A percentile compares a stretch with the other conserved stretches of the same genome.
Evolutionary conservation across 495 filamentous ascomycete species (phyloP).

Genomic region (Aspergillus mulundensis): DNA sequence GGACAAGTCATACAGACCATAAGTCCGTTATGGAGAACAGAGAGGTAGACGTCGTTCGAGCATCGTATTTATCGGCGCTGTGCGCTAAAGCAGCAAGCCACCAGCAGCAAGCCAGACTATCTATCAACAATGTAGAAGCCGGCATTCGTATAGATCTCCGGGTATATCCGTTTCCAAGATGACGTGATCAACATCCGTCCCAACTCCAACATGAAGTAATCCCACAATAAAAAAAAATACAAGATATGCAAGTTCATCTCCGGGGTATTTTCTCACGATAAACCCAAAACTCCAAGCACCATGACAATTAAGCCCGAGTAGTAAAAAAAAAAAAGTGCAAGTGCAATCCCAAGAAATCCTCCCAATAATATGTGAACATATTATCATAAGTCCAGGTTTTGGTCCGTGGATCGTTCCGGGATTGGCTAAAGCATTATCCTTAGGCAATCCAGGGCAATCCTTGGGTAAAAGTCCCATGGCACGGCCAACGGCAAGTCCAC

Average conservation of each 20-base stretch:
- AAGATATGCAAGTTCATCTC: constrained; percentile 2
- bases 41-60: neutral
- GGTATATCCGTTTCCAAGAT: constrained; percentile 1
- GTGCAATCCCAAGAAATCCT: neutral
- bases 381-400: neutral
- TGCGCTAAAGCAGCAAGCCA: neutral
- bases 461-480: neutral
- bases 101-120: neutral
- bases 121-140: neutral
- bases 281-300: neutral
- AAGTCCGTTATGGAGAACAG: neutral
- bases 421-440: neutral
- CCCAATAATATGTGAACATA: neutral
- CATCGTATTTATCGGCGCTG: neutral
- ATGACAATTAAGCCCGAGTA: neutral
- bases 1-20: too few relatives aligned
- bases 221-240: neutral
- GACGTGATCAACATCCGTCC: neutral
- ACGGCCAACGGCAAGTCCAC: neutral
- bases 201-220: neutral
- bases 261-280: constrained; percentile 4
- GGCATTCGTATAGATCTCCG: neutral
- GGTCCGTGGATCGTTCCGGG: constrained; percentile 1
- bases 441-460: neutral
- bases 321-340: neutral